Evolutionary conservation across 2,329 filamentous ascomycete species (phyloP).

Genomic region (Exophiala sp.): DNA sequence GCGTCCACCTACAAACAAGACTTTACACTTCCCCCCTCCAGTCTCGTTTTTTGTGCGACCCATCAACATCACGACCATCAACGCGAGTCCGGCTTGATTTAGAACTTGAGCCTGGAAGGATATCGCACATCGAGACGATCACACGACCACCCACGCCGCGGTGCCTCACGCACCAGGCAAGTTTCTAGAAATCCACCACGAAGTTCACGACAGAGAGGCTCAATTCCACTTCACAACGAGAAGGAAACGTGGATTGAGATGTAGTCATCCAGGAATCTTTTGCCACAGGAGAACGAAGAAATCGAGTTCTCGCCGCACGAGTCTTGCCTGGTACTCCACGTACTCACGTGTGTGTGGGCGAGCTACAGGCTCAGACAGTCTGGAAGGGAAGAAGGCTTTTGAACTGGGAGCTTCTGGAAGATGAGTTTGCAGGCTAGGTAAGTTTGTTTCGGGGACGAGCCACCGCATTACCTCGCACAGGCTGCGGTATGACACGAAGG

Average conservation of each 20-base stretch:
- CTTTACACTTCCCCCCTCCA: neutral
- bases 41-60: neutral
- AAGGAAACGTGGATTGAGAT: constrained; percentile 5
- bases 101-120: neutral
- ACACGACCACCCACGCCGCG: neutral
- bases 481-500: neutral
- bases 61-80: neutral
- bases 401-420: constrained; percentile 5
- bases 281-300: neutral
- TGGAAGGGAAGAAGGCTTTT: neutral
- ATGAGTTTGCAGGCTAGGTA: constrained; percentile 29
- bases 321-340: neutral
- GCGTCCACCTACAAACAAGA: constrained; percentile 7
- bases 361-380: neutral
- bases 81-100: neutral
- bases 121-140: neutral
- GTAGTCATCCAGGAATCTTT: constrained; percentile 1
- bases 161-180: neutral
- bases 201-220: neutral
- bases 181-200: neutral
- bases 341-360: neutral
- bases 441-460: neutral
- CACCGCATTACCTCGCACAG: neutral
- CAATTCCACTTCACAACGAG: neutral
- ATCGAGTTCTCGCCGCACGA: neutral